Evolutionary conservation across 306 rosid species (phyloP), one percentile per base, ranked within the genome.

Genomic region (Quercus ilex): DNA sequence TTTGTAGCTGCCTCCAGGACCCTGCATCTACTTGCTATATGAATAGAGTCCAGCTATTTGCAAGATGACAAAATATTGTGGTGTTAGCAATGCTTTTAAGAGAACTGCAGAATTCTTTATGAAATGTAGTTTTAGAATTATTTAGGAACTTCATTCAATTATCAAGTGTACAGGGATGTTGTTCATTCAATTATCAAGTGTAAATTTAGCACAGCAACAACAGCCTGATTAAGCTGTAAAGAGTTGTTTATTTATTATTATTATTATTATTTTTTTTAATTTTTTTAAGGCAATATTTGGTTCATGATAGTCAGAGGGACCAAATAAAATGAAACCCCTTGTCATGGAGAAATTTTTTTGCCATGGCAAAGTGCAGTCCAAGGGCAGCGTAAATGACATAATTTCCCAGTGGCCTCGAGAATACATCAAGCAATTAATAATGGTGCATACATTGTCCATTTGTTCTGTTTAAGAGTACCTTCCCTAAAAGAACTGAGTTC

Each of bases 1-100:
- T 95, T 80, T 92, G 99, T 78, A 89, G 79, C 76, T 95, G 99
- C 90, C 89, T 92, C 41, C 89, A 87, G 88, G 97, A 95, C 78
- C 89, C 97, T 83, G 82, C 94, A 71, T 88, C 97, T 71, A 83
- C 92, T 85, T 95, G 99, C 86, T 73, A 93, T 85, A 79, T 89
- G 72, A 92, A 86, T 80, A 79, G 85, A 80, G 85, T 84, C 51
- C 88, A 91, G 84, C 90, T 94, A 67, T 94, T 94, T 75, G 85
- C 96, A 70, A 81, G 86, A 92, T 89, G 81, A 86, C 77, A n/a
- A 21, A 55, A 68, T 31, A 51, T 59, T 23, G 25, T 71, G 81
- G 41, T 25, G 52, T 71, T 69, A 62, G 18, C 56, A 63, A 74
- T 80, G 67, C 41, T 67, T 75, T 78, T 68, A 71, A 57, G 51